phyloP scores from a whole-genome alignment of 139 green algal species.

The Zygnema circumcarinatum region DNA sequence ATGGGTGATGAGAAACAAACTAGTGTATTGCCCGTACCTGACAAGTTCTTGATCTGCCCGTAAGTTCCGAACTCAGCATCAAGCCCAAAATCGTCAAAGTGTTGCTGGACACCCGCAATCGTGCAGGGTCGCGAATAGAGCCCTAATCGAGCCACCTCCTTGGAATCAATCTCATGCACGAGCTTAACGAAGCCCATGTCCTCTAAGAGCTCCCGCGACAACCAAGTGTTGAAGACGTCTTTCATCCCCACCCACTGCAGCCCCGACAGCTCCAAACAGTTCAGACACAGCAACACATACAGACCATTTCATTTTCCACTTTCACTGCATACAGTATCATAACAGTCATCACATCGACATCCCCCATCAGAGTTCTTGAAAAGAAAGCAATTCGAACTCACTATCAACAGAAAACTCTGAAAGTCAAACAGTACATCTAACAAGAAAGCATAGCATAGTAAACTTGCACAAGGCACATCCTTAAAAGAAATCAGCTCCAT shows the following conservation, averaged over 20 bases:
- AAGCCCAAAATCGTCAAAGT: conserved; percentile 88
- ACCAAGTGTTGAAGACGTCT: conserved; percentile 49
- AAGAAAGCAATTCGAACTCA: conserved; percentile 14
- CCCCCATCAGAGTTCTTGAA: neutral
- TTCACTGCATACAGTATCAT: neutral
- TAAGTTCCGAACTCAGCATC: conserved; percentile 74
- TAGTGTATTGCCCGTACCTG: too few relatives aligned
- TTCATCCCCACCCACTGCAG: conserved; percentile 44
- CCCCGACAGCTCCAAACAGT: neutral
- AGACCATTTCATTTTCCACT: neutral
- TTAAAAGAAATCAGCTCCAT: too few relatives aligned
- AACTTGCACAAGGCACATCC: too few relatives aligned
- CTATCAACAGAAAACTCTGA: too few relatives aligned
- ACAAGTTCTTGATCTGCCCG: conserved; percentile 61
- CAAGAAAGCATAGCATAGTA: too few relatives aligned
- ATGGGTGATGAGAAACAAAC: too few relatives aligned
- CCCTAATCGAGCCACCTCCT: conserved; percentile 78
- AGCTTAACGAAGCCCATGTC: conserved; percentile 56
- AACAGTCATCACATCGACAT: conserved; percentile 16
- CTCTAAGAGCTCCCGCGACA: conserved; percentile 52
- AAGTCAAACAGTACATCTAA: too few relatives aligned
- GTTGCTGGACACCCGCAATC: conserved; percentile 76
- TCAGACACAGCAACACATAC: neutral
- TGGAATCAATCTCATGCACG: conserved; percentile 48
- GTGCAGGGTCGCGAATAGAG: conserved; percentile 79